Evolutionary conservation across 164 flowering plant species (phyloP).

Genomic region (Brasenia schreberi): DNA sequence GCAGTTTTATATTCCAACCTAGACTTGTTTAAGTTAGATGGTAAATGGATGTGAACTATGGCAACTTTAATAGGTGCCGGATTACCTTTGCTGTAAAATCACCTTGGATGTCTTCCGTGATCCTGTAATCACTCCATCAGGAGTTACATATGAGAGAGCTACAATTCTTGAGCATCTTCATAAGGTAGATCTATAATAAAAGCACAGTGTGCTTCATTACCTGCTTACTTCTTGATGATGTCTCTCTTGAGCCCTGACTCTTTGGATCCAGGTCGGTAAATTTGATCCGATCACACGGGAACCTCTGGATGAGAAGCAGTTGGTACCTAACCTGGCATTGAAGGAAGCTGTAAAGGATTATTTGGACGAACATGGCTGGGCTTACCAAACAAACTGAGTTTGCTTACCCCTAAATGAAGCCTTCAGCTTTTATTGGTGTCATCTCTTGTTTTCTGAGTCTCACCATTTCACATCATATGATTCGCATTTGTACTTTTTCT

Average conservation of each 20-base stretch:
- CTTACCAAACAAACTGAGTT: slow-evolving; percentile 33
- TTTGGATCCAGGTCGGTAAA: slow-evolving; percentile 50
- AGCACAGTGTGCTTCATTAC: neutral
- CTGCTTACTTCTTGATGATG: neutral
- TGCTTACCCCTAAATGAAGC: no score
- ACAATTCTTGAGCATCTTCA: slow-evolving; percentile 70
- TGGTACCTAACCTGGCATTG: slow-evolving; percentile 71
- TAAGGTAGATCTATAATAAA: slow-evolving; percentile 36
- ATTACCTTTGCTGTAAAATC: slow-evolving; percentile 78
- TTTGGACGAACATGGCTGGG: slow-evolving; percentile 72
- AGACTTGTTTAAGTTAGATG: neutral
- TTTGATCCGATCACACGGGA: slow-evolving; percentile 85
- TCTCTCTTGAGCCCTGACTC: neutral
- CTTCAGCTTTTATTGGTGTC: no score
- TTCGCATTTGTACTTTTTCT: no score
- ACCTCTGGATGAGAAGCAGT: slow-evolving; percentile 41
- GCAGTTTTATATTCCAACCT: neutral
- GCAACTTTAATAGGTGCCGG: slow-evolving; percentile 51
- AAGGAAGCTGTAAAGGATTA: slow-evolving; percentile 81
- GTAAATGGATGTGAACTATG: neutral
- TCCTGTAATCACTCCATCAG: slow-evolving; percentile 93
- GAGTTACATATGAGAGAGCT: slow-evolving; percentile 79
- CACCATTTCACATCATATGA: no score
- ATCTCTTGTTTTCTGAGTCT: no score
- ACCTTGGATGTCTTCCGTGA: slow-evolving; percentile 83